phyloP scores from a whole-genome alignment of 495 filamentous ascomycete genomes.

The Glarea lozoyensis region DNA sequence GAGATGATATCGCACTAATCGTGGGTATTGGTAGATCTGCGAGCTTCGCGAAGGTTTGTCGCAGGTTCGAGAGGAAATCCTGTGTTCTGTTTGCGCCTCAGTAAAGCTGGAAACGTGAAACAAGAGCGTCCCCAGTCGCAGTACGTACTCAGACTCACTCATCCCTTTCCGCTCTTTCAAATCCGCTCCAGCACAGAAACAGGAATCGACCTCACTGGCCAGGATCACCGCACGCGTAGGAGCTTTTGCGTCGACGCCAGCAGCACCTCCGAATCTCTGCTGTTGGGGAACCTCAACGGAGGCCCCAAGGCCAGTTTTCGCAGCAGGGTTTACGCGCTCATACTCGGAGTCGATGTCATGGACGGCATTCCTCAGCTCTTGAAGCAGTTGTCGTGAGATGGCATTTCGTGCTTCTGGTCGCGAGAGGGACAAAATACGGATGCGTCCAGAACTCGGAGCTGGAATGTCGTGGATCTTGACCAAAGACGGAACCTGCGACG shows the following conservation, averaged over 20 bases:
- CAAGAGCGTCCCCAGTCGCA: background rate
- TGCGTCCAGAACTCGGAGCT: conserved; percentile 73
- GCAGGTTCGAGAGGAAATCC: conserved; percentile 66
- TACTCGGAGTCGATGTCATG: conserved; percentile 59
- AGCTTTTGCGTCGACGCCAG: conserved; percentile 30
- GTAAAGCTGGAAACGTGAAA: background rate
- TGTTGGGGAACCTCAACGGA: conserved; percentile 31
- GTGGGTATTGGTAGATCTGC: conserved; percentile 74
- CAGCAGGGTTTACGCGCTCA: too few relatives aligned
- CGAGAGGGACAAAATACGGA: conserved; percentile 81
- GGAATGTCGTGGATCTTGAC: conserved; percentile 65
- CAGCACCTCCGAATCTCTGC: conserved; percentile 29
- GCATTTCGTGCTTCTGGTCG: conserved; percentile 80
- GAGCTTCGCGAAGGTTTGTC: conserved; percentile 59
- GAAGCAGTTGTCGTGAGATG: conserved; percentile 69
- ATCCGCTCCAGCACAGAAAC: conserved; percentile 92
- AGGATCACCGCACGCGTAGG: conserved; percentile 71
- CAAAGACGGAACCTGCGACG: conserved; percentile 23
- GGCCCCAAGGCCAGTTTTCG: conserved; percentile 36
- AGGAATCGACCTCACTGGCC: conserved; percentile 64
- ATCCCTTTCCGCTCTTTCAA: conserved; percentile 79
- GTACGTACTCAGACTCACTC: conserved; percentile 53
- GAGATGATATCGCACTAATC: conserved; percentile 69
- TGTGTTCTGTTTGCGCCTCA: conserved; percentile 43
- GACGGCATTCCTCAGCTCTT: conserved; percentile 60